These are phyloP conservation scores for Backusella tarrabulga DNA, from an alignment of 192 early-diverging fungal species.

Conservation along the genomic window DNA sequence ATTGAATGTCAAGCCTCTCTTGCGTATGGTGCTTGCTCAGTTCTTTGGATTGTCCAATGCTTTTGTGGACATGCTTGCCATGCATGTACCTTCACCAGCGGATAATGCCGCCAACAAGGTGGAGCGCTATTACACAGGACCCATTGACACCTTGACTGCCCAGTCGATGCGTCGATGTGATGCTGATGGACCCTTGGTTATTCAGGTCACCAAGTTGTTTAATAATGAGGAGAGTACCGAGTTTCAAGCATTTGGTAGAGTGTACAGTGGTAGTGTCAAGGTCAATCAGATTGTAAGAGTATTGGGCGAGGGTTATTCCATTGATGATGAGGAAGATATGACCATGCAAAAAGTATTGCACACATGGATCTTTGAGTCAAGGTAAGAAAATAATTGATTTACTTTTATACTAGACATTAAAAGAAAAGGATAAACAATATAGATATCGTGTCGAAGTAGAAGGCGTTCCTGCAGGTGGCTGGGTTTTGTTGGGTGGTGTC, in stretches of 20 bases:
- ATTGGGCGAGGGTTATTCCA: conserved; percentile 87
- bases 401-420: background rate
- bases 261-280: conserved; percentile 87
- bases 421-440: background rate
- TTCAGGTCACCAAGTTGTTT: conserved; percentile 91
- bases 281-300: conserved; percentile 82
- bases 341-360: conserved; percentile 73
- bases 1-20: conserved; percentile 84
- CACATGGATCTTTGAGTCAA: conserved; percentile 78
- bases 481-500: conserved; percentile 91
- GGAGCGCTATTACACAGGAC: conserved; percentile 61
- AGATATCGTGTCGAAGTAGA: conserved; percentile 84
- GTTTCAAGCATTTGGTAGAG: conserved; percentile 91
- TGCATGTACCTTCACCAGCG: conserved; percentile 76
- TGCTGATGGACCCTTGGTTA: conserved; percentile 89
- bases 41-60: conserved; percentile 91
- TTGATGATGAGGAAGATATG: conserved; percentile 97
- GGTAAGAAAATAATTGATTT: conserved; percentile 40
- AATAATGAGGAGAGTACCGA: conserved; percentile 80
- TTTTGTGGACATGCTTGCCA: conserved; percentile 88
- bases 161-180: conserved; percentile 77
- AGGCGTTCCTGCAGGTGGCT: conserved; percentile 78
- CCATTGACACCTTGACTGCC: conserved; percentile 56
- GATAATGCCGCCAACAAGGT: conserved; percentile 68
- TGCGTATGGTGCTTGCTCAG: conserved; percentile 76